phyloP scores from a whole-genome alignment of 2,329 filamentous ascomycete genomes.

The Fusarium pilosicola region DNA sequence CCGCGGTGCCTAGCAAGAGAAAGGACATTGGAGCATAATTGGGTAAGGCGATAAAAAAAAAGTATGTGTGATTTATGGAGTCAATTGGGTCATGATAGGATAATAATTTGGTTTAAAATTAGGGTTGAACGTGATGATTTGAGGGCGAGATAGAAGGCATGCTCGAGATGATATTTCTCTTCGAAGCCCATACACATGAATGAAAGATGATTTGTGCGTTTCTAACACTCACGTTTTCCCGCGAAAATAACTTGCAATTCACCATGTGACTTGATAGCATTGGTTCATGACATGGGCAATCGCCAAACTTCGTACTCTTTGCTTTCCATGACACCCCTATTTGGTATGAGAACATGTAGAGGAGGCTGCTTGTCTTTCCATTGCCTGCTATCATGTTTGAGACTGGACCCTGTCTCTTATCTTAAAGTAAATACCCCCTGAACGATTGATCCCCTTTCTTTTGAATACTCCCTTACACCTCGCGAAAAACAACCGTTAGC shows the following conservation, averaged over 20 bases:
- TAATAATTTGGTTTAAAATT: constrained; percentile 23
- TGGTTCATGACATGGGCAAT: background rate
- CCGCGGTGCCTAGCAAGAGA: constrained; percentile 37
- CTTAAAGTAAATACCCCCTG: background rate
- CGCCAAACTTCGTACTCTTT: background rate
- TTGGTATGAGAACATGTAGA: background rate
- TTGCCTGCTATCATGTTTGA: background rate
- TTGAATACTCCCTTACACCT: constrained; percentile 32
- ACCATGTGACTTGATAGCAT: background rate
- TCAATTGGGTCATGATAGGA: constrained; percentile 29
- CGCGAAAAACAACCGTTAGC: constrained; percentile 36
- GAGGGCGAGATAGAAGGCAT: constrained; percentile 23
- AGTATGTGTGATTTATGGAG: constrained; percentile 29
- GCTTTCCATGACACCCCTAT: background rate
- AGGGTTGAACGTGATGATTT: constrained; percentile 15
- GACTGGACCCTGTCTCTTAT: background rate
- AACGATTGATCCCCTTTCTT: background rate
- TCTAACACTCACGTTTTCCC: background rate
- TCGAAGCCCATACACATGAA: constrained; percentile 18
- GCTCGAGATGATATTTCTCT: constrained; percentile 3
- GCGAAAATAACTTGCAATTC: background rate
- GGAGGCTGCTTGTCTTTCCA: background rate
- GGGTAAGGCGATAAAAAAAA: constrained; percentile 8
- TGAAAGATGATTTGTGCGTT: constrained; percentile 22
- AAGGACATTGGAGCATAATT: constrained; percentile 40